Base-by-base conservation (phyloP, 208 protist genomes). In the Leishmania martiniquensis region DNA sequence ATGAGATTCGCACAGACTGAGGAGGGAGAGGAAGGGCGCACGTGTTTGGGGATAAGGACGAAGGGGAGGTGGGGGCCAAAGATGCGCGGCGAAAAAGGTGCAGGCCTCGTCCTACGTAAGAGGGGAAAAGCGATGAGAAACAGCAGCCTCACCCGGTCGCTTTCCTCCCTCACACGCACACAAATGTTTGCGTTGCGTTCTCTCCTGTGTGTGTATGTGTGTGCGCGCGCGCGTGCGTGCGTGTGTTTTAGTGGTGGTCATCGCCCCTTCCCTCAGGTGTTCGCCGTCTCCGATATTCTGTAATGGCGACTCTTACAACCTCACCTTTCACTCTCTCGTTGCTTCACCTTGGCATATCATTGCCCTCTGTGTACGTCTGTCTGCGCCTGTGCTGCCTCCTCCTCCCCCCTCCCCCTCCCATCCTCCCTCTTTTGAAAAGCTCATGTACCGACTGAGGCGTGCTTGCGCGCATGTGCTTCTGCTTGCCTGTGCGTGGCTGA, bases 1-100 rank as follows among this genome's bases (percentile, higher is more conserved):
- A 99, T 83, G 92, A 99, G 78, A 82, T 99, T 22, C 92, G 98
- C 13, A 98, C 88, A 5, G 80, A 93, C 66, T 96, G 44, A 65
- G 0, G 25, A 37, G 7, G 17, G 37, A 45, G 9, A 29, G 54
- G 32, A 17, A 7, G 12, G 57, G 57, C 12, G 17, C 29, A 13
- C 9, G 20, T 12, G 9, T 49, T 49, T 49, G 45, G 47, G n/a
- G n/a, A 15, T 9, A 9, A n/a, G 54, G 25, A 13, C 22, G 54
- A 29, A n/a, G 13, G 20, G 54, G 25, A 4, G n/a, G 59, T 15
- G 15, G 0, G 34, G 20, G 59, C 13, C 0, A 4, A 4, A 0
- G 57, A 10, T 5, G 51, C 1, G 4, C 20, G 22, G 55, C 10
- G 54, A 17, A 12, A 13, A 29, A 34, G 59, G 32, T 4, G 55